Evolutionary conservation across 768 basidiomycete species (phyloP).

Genomic region (Lentinula sp.): DNA sequence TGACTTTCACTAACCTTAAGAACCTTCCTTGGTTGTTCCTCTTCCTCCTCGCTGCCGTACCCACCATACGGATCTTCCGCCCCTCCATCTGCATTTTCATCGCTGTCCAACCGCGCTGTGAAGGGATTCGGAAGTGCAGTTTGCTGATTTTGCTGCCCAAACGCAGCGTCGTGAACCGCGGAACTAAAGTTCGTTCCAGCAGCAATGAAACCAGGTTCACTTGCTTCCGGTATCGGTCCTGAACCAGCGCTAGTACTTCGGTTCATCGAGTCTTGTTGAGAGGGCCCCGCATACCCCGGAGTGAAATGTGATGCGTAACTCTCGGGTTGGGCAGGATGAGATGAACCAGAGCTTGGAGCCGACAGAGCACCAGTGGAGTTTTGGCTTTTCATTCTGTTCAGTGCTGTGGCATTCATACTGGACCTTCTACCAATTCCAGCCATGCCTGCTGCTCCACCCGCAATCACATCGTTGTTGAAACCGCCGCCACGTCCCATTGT

Average conservation of each 20-base stretch:
- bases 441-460: slow-evolving; percentile 6
- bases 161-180: not conserved
- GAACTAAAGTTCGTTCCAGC: not conserved
- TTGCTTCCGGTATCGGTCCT: not conserved
- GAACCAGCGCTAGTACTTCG: not conserved
- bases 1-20: not conserved
- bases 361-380: not conserved
- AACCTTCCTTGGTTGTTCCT: not conserved
- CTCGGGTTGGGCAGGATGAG: not conserved
- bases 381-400: slow-evolving; percentile 4
- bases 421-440: slow-evolving; percentile 5
- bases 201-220: not conserved
- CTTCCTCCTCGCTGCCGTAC: slow-evolving; percentile 4
- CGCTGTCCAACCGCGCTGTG: not conserved
- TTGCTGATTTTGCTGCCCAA: not conserved
- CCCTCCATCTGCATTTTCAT: not conserved
- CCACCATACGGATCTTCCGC: slow-evolving; percentile 4
- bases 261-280: not conserved
- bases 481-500: not conserved
- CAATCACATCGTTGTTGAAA: not conserved
- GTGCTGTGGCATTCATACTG: not conserved
- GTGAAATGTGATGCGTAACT: not conserved
- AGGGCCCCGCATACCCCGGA: not conserved
- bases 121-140: slow-evolving; percentile 3
- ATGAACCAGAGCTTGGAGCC: not conserved